phyloP scores from a whole-genome alignment of 2,329 filamentous ascomycete genomes.

The Geosmithia flava region DNA sequence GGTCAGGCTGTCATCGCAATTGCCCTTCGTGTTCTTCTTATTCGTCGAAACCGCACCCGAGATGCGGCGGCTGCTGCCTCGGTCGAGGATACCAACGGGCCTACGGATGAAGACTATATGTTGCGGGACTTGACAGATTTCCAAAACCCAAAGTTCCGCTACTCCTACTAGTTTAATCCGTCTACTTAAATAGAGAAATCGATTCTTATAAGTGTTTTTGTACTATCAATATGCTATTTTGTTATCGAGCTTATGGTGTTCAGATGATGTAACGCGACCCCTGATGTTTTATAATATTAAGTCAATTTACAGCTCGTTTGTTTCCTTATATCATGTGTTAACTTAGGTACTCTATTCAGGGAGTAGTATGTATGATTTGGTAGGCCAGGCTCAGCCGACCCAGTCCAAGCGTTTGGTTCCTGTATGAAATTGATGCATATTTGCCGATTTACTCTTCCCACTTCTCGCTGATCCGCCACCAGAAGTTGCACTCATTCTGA shows the following conservation, averaged over 20 bases:
- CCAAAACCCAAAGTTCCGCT: conserved; percentile 10
- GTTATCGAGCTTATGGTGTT: too few relatives aligned
- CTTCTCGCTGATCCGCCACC: conserved; percentile 21
- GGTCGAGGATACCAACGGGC: not conserved
- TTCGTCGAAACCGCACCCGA: conserved; percentile 22
- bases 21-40: conserved; percentile 19
- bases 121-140: conserved; percentile 20
- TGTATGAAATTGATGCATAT: too few relatives aligned
- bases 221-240: not conserved
- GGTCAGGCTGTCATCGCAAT: conserved; percentile 24
- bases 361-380: too few relatives aligned
- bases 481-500: conserved; percentile 30
- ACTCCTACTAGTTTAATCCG: conserved; percentile 1
- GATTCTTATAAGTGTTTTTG: not conserved
- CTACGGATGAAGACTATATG: not conserved
- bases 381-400: too few relatives aligned
- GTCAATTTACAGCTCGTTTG: too few relatives aligned
- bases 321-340: too few relatives aligned
- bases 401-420: too few relatives aligned
- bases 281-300: too few relatives aligned
- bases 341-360: too few relatives aligned
- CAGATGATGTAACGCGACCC: too few relatives aligned
- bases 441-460: conserved; percentile 15
- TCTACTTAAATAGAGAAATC: not conserved
- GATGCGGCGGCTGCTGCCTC: conserved; percentile 9